Percentiles rank a stretch among this genome's conserved stretches.
Conservation (phyloP, 345 rosid genomes). For the Dipteronia sinensis region DNA sequence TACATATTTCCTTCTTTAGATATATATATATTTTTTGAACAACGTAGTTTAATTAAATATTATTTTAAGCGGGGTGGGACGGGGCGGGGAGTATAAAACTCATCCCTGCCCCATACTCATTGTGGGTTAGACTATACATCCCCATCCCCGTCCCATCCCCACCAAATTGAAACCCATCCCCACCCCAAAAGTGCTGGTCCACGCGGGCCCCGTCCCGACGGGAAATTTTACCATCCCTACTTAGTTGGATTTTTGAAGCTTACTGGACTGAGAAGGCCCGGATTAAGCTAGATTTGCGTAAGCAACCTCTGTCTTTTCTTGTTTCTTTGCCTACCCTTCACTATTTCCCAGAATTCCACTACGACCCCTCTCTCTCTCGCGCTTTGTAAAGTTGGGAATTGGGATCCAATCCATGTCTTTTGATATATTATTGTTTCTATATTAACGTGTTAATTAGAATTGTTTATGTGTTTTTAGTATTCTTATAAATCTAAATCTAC, state of each 20-base stretch:
- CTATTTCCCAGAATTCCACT: slow-evolving; percentile 2
- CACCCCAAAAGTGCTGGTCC: too few relatives aligned
- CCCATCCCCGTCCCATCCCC: too few relatives aligned
- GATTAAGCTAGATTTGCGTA: slow-evolving; percentile 41
- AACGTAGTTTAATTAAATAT: too few relatives aligned
- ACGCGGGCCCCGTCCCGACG: too few relatives aligned
- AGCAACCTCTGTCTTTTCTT: slow-evolving; percentile 35
- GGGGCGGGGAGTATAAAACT: too few relatives aligned
- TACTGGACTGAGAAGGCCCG: slow-evolving; percentile 23
- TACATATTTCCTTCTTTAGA: too few relatives aligned
- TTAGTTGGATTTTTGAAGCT: slow-evolving; percentile 3
- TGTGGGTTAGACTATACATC: too few relatives aligned
- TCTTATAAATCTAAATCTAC: background rate
- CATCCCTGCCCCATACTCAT: too few relatives aligned
- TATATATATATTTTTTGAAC: too few relatives aligned
- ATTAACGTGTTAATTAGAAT: background rate
- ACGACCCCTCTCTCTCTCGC: background rate
- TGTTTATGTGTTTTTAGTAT: background rate
- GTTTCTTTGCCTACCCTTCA: slow-evolving; percentile 18
- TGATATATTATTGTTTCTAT: background rate
- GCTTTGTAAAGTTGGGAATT: background rate
- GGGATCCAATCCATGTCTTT: background rate
- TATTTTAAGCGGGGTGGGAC: too few relatives aligned
- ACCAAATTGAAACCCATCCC: too few relatives aligned
- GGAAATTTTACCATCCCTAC: too few relatives aligned